These are phyloP conservation scores for Brassica rapa DNA, from an alignment of 345 rosid genomes.

Conservation along the genomic window DNA sequence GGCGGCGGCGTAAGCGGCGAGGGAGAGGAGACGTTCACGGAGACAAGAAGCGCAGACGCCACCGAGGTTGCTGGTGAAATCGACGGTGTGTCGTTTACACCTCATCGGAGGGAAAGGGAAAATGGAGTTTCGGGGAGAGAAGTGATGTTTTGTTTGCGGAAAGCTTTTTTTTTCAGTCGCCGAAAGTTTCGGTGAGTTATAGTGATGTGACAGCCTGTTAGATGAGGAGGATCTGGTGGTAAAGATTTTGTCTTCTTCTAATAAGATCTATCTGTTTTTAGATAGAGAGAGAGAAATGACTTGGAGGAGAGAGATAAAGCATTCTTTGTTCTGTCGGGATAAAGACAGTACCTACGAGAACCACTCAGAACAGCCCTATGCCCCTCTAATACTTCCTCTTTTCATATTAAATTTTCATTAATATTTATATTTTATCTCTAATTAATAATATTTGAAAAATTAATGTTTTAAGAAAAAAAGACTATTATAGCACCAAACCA, in stretches of 20 bases:
- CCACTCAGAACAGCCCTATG: too few species aligned
- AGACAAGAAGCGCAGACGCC: conserved; percentile 95
- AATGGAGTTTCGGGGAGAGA: neutral
- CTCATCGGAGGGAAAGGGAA: conserved; percentile 49
- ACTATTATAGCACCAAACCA: too few species aligned
- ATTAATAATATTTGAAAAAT: too few species aligned
- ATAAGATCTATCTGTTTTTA: neutral
- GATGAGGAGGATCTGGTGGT: conserved; percentile 33
- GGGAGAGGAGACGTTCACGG: conserved; percentile 64
- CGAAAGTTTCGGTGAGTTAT: neutral
- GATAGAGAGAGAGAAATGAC: neutral
- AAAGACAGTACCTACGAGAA: neutral
- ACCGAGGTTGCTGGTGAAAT: conserved; percentile 68
- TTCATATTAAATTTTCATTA: neutral
- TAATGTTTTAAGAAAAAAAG: too few species aligned
- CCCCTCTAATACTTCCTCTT: neutral
- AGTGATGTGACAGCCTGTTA: conserved; percentile 40
- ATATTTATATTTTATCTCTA: too few species aligned
- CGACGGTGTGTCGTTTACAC: conserved; percentile 71
- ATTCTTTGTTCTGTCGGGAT: conserved; percentile 1
- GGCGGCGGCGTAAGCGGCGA: conserved; percentile 43
- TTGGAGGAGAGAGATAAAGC: neutral
- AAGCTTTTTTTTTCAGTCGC: neutral
- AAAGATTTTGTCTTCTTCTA: conserved; percentile 33
- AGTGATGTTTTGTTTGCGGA: neutral